Evolutionary conservation across 495 filamentous ascomycete species (phyloP), one percentile per base, ranked within the genome.

Genomic region (Podospora pseudocomata): DNA sequence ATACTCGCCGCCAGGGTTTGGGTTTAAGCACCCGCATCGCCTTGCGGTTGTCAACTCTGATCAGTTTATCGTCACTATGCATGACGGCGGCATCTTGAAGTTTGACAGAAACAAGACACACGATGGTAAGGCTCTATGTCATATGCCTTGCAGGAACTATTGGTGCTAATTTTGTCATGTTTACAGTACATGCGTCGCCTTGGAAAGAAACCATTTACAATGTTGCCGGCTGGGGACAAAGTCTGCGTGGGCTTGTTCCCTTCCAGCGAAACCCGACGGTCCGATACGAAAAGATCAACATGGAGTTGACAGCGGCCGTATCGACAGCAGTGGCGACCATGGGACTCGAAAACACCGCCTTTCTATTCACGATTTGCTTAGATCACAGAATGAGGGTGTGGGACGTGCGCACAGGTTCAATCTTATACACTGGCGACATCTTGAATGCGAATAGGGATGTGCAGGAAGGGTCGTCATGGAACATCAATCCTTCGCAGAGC

Each of bases 381-480:
- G 91, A 98, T 70, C 93, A 98, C 72, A 90, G 87, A 2, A 78
- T 99, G 73, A 89, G 91, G 73, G 87, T 92, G 30, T 97, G 94
- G 94, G 94, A 94, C 72, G 80, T 92, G 19, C 79, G 84, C 2
- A 90, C 85, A 34, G 92, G 92, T 64, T 89, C 87, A 74, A 84
- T 91, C 59, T 86, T 90, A 0, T 85, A 89, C 62, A 87, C 88
- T 16, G 86, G 85, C 73, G 93, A 97, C 78, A 83, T 97, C 27
- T 74, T 94, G 56, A 85, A 83, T 65, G 74, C 74, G 20, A 65
- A 73, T 26, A 76, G 82, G 64, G 77, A 82, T 54, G 76, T 80
- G 4, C 81, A 89, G 57, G 91, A 94, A 49, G 76, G 83, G 13
- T 79, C 82, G 19, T 87, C 86, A 69, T 90, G 90, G 77, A 85